A percentile compares a stretch with the other conserved stretches of the same genome.
Evolutionary conservation across 163 green algal genomes (phyloP).

Genomic region (Coccomyxa subellipsoidea): DNA sequence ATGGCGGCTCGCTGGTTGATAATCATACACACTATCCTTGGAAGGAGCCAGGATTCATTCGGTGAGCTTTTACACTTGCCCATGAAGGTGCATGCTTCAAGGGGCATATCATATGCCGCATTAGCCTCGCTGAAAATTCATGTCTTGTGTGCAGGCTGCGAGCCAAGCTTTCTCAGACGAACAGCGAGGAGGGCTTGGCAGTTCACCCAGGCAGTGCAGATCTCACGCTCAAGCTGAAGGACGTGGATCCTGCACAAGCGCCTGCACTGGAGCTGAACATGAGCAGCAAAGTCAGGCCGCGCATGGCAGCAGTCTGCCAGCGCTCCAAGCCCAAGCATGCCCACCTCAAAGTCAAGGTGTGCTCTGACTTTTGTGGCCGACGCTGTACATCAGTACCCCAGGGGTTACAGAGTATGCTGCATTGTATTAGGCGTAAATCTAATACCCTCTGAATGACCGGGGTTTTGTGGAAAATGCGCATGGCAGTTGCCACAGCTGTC

Average conservation of each 20-base stretch:
- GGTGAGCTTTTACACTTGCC: background rate
- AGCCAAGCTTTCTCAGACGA: background rate
- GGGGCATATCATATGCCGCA: background rate
- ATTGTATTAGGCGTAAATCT: background rate
- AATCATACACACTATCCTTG: background rate
- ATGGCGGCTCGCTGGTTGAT: background rate
- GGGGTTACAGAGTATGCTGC: background rate
- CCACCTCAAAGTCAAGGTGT: background rate
- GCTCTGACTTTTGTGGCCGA: background rate
- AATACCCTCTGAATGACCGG: background rate
- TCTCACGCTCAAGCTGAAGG: slow-evolving; percentile 3
- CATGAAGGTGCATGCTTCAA: background rate
- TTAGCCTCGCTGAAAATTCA: background rate
- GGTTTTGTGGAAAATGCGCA: background rate
- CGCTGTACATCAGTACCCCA: background rate
- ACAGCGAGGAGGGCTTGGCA: background rate
- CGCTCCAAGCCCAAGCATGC: background rate
- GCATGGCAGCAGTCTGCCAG: background rate
- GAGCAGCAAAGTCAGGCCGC: background rate
- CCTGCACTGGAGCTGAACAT: background rate
- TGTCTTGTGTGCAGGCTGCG: background rate
- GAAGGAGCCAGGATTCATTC: background rate
- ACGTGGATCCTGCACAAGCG: background rate
- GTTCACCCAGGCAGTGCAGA: background rate
- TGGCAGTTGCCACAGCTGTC: background rate